A percentile compares a stretch with the other conserved stretches of the same genome.
Evolutionary conservation across 2,329 filamentous ascomycete species (phyloP).

Genomic region (Alternaria solani): DNA sequence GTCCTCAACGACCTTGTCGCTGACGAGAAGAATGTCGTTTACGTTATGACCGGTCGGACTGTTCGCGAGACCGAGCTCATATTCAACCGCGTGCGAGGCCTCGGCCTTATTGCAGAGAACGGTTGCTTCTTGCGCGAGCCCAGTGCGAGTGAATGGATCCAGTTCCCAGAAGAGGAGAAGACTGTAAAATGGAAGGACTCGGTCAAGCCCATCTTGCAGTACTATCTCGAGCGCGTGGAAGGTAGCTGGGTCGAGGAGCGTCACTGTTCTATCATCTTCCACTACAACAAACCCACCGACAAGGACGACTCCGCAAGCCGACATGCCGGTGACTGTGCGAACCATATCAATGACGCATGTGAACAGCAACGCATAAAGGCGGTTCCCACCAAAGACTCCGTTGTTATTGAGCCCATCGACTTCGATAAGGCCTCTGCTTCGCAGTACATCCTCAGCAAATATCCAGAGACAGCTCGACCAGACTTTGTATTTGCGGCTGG

Average conservation of each 20-base stretch:
- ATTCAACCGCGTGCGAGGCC: constrained; percentile 81
- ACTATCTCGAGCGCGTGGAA: constrained; percentile 89
- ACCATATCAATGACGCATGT: constrained; percentile 94
- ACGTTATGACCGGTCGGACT: constrained; percentile 90
- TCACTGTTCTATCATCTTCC: constrained; percentile 90
- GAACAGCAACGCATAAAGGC: constrained; percentile 84
- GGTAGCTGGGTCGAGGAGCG: constrained; percentile 88
- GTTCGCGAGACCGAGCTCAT: constrained; percentile 87
- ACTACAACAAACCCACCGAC: constrained; percentile 85
- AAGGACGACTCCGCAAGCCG: constrained; percentile 72
- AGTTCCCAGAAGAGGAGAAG: constrained; percentile 75
- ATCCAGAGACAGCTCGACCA: constrained; percentile 49
- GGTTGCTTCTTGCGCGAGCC: constrained; percentile 86
- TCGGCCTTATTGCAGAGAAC: constrained; percentile 93
- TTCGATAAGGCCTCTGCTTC: constrained; percentile 90
- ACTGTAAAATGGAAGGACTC: constrained; percentile 83
- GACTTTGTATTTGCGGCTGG: constrained; percentile 92
- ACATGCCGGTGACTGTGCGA: constrained; percentile 87
- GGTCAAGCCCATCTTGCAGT: constrained; percentile 82
- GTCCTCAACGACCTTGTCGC: constrained; percentile 81
- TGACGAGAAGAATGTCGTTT: constrained; percentile 84
- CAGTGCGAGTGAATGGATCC: constrained; percentile 73
- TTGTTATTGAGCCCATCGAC: constrained; percentile 84
- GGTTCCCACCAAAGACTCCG: constrained; percentile 77
- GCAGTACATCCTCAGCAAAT: constrained; percentile 70